Percentiles rank a stretch among this genome's conserved stretches.
phyloP scores from a whole-genome alignment of 345 rosid genomes.

The Brassica cretica region DNA sequence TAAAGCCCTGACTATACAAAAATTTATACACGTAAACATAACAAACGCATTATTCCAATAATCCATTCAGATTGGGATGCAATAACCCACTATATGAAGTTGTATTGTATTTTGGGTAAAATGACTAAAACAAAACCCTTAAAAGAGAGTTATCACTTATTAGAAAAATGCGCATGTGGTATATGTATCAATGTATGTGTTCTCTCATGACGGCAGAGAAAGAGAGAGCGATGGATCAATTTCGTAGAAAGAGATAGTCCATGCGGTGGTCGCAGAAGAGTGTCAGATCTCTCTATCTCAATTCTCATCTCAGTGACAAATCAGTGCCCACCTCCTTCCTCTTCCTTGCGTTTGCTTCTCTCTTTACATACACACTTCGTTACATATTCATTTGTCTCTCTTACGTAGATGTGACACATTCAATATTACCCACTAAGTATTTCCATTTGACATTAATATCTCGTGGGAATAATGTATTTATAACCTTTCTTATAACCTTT shows the following conservation, averaged over 20 bases:
- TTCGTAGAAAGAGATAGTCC: conserved; percentile 43
- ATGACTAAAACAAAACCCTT: conserved; percentile 11
- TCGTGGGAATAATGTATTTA: neutral
- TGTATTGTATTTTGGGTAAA: conserved; percentile 24
- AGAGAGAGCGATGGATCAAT: conserved; percentile 42
- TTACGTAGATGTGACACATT: neutral
- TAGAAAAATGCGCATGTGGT: neutral
- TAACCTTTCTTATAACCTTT: too few species aligned
- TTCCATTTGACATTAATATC: neutral
- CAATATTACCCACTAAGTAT: neutral
- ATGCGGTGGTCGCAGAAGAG: conserved; percentile 33
- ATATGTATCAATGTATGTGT: neutral
- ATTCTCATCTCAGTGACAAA: conserved; percentile 33
- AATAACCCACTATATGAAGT: conserved; percentile 15
- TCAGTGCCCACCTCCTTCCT: conserved; percentile 29
- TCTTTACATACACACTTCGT: conserved; percentile 6
- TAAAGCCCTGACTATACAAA: neutral
- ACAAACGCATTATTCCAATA: conserved; percentile 8
- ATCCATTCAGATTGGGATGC: neutral
- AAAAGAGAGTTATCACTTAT: neutral
- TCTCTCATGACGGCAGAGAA: conserved; percentile 49
- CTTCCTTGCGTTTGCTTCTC: conserved; percentile 31
- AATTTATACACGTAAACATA: conserved; percentile 3
- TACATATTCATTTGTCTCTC: conserved; percentile 27
- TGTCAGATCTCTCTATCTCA: conserved; percentile 45